These are phyloP conservation scores for Fusarium tricinctum DNA, from an alignment of 2,329 filamentous ascomycete species.

Conservation along the genomic window DNA sequence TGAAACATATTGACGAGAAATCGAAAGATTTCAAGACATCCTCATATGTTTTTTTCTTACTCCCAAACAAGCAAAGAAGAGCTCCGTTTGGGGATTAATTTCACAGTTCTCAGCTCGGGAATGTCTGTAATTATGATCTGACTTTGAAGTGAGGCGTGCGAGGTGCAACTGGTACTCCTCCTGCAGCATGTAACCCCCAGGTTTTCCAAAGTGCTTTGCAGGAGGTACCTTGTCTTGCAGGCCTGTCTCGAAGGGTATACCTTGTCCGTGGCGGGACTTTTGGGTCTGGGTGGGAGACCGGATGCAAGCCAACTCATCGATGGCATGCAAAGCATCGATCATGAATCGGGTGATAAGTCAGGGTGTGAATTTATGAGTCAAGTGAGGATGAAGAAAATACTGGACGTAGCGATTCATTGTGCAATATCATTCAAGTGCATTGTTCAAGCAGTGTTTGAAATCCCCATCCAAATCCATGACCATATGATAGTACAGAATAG, in stretches of 20 bases:
- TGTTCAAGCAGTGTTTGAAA: neutral
- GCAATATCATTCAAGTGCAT: constrained; percentile 25
- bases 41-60: constrained; percentile 12
- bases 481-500: constrained; percentile 6
- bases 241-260: neutral
- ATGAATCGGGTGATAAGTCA: neutral
- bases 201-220: constrained; percentile 15
- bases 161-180: constrained; percentile 14
- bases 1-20: constrained; percentile 30
- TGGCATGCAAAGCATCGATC: neutral
- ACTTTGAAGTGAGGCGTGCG: constrained; percentile 18
- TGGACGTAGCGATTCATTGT: constrained; percentile 20
- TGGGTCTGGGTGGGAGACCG: constrained; percentile 30
- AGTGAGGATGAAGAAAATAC: neutral
- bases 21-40: constrained; percentile 27
- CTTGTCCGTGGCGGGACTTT: constrained; percentile 22
- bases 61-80: constrained; percentile 5
- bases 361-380: neutral
- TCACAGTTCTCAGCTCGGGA: constrained; percentile 11
- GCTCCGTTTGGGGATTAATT: neutral
- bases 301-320: constrained; percentile 38
- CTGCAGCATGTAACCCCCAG: constrained; percentile 25
- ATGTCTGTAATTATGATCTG: constrained; percentile 35
- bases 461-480: constrained; percentile 5
- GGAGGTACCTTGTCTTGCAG: constrained; percentile 14